Evolutionary conservation across 176 grass and related monocot genomes (phyloP).

Genomic region (Oryza officinalis): DNA sequence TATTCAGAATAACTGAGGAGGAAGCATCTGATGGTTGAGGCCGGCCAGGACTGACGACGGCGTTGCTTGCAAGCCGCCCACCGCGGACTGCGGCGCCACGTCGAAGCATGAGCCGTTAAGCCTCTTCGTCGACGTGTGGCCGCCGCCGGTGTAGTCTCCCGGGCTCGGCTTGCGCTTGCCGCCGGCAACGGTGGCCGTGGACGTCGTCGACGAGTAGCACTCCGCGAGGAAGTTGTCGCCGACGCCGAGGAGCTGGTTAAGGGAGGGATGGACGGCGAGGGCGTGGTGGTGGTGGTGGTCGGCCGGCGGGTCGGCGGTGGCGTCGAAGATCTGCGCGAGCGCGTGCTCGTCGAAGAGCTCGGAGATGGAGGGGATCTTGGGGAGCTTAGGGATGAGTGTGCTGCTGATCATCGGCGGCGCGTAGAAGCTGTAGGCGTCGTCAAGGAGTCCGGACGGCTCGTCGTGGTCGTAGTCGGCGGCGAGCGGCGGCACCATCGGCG

Average conservation of each 20-base stretch:
- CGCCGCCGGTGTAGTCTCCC: background rate
- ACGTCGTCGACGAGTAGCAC: slow-evolving; percentile 14
- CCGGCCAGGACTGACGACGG: slow-evolving; percentile 15
- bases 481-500: slow-evolving; percentile 42
- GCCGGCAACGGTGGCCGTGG: background rate
- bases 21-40: slow-evolving; percentile 37
- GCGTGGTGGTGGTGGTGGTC: background rate
- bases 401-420: background rate
- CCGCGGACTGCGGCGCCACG: background rate
- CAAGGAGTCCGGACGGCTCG: slow-evolving; percentile 31
- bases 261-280: slow-evolving; percentile 46
- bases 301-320: background rate
- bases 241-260: slow-evolving; percentile 42
- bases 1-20: slow-evolving; percentile 41
- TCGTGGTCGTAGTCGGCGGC: slow-evolving; percentile 58
- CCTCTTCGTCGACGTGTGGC: slow-evolving; percentile 33
- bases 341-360: slow-evolving; percentile 45
- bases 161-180: slow-evolving; percentile 27
- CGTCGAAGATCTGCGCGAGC: slow-evolving; percentile 37
- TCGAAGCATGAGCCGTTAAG: slow-evolving; percentile 44
- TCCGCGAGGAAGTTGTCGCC: background rate
- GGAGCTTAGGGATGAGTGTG: background rate
- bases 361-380: slow-evolving; percentile 34
- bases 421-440: slow-evolving; percentile 12
- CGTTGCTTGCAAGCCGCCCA: background rate